Evolutionary conservation across 306 rosid genomes (phyloP).

Genomic region (Morella rubra): DNA sequence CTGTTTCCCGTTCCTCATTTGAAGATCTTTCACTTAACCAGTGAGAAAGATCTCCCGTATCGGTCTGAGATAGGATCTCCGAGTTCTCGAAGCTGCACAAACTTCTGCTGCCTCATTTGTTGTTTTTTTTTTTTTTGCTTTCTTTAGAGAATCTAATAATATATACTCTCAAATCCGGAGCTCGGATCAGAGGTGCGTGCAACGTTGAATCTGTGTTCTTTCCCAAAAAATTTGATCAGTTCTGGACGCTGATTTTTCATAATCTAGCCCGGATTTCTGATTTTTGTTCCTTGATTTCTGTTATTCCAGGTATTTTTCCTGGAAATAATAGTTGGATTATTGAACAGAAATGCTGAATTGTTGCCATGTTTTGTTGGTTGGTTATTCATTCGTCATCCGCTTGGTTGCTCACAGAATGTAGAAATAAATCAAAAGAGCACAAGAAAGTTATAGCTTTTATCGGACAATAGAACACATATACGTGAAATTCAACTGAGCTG

Average conservation of each 20-base stretch:
- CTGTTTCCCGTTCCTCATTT: neutral
- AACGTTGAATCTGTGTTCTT: constrained; percentile 7
- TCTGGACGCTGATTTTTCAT: neutral
- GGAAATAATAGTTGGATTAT: neutral
- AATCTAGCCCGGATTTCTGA: constrained; percentile 4
- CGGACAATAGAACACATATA: neutral
- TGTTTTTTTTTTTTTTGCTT: constrained; percentile 1
- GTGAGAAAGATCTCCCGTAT: constrained; percentile 26
- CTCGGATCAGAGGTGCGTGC: constrained; percentile 21
- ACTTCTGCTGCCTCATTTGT: neutral
- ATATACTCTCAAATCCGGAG: constrained; percentile 4
- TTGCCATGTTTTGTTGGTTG: neutral
- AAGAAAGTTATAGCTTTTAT: neutral
- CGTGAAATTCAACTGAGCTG: neutral
- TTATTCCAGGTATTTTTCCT: neutral
- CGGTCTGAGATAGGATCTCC: constrained; percentile 6
- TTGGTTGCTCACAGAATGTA: constrained; percentile 11
- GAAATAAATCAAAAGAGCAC: neutral
- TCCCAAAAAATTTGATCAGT: constrained; percentile 4
- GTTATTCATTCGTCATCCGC: neutral
- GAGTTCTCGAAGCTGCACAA: constrained; percentile 5
- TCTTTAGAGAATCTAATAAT: constrained; percentile 28
- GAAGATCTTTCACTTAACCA: neutral
- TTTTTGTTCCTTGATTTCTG: neutral
- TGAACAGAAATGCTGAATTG: neutral